A percentile compares a stretch with the other conserved stretches of the same genome.
Conservation (phyloP, 495 filamentous ascomycete species). For the Xylaria grammica region DNA sequence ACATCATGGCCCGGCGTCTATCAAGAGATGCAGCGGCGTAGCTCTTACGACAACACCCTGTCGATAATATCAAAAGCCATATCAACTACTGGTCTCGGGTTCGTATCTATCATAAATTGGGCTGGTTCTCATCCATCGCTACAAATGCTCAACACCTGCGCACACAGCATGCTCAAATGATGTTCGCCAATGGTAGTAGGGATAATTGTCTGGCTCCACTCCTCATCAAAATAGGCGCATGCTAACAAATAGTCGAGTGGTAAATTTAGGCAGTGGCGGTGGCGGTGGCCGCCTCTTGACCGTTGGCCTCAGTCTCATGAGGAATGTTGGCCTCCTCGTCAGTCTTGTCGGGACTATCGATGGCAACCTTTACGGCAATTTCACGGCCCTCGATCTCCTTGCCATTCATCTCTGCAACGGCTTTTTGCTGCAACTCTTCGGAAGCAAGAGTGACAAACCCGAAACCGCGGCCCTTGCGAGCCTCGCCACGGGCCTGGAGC, state of each 20-base stretch:
- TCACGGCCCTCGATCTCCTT: slow-evolving; percentile 98
- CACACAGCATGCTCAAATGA: slow-evolving; percentile 27
- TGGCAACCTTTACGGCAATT: slow-evolving; percentile 99
- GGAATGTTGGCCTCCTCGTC: slow-evolving; percentile 71
- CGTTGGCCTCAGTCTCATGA: slow-evolving; percentile 53
- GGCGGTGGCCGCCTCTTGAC: slow-evolving; percentile 45
- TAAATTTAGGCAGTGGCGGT: slow-evolving; percentile 31
- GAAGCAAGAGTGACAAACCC: slow-evolving; percentile 96
- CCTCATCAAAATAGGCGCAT: slow-evolving; percentile 22
- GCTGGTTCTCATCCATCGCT: slow-evolving; percentile 24
- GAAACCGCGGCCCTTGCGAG: slow-evolving; percentile 98
- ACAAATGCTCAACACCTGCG: slow-evolving; percentile 27
- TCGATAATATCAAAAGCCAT: slow-evolving; percentile 31
- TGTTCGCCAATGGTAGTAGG: slow-evolving; percentile 30
- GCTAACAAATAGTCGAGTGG: slow-evolving; percentile 25
- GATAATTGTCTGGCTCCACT: slow-evolving; percentile 28
- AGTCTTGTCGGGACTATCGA: slow-evolving; percentile 98
- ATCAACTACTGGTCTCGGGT: slow-evolving; percentile 28
- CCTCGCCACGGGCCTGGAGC: slow-evolving; percentile 94
- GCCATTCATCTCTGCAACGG: slow-evolving; percentile 96
- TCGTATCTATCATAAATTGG: slow-evolving; percentile 38
- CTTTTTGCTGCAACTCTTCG: slow-evolving; percentile 96
- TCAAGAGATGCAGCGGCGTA: slow-evolving; percentile 30
- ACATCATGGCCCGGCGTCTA: slow-evolving; percentile 25
- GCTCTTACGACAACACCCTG: slow-evolving; percentile 19